Conservation (phyloP, 768 basidiomycete genomes). For the Crepidotus variabilis region DNA sequence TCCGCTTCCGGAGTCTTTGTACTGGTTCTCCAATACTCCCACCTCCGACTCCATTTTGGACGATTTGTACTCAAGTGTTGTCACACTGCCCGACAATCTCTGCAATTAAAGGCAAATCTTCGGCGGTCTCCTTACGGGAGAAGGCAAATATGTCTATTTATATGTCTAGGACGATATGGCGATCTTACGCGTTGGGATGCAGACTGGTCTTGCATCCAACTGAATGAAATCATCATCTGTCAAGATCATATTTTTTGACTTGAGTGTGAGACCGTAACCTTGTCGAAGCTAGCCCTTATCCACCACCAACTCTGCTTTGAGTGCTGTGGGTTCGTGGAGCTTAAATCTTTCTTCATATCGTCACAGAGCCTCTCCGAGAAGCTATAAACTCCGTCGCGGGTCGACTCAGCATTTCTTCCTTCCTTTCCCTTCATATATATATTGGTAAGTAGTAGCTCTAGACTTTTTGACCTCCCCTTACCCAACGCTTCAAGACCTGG, state of each 20-base stretch:
- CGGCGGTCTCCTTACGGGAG: neutral
- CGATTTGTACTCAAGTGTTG: no score
- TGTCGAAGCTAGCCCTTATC: no score
- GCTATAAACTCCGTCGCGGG: neutral
- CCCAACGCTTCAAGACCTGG: neutral
- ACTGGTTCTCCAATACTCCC: neutral
- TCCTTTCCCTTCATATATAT: neutral
- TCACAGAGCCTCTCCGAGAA: neutral
- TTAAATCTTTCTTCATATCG: neutral
- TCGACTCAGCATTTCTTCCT: neutral
- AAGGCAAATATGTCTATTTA: no score
- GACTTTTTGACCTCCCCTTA: neutral
- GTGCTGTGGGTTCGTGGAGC: neutral
- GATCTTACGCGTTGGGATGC: no score
- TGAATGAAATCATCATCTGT: neutral
- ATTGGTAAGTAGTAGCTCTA: neutral
- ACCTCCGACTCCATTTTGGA: no score
- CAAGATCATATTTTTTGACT: neutral
- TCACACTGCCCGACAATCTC: neutral
- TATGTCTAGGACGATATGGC: no score
- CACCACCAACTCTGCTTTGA: no score
- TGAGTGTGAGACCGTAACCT: neutral
- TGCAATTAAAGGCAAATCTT: neutral
- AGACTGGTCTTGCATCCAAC: neutral
- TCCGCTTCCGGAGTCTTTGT: neutral